Evolutionary conservation across 192 early-diverging fungal species (phyloP), one percentile per base, ranked within the genome.

Genomic region (Gigaspora rosea): DNA sequence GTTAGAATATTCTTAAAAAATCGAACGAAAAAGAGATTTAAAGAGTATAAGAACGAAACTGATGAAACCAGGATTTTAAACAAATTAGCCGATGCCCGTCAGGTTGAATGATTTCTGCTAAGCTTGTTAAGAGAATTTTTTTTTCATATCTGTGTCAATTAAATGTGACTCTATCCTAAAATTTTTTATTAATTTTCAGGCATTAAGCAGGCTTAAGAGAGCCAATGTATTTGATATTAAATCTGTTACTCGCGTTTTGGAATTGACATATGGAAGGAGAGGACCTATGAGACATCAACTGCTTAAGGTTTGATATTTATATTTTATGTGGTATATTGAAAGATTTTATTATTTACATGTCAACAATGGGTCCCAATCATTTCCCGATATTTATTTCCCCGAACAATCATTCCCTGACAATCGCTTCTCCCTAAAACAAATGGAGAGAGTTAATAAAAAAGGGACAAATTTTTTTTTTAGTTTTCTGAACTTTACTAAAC

Each of bases 181-280:
- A 2, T 22, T 50, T 49, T 11, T 13, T 50, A 32, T 22, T 7
- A 20, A 35, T 48, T 56, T 52, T 32, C 52, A 71, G 70, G 48
- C 70, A 11, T 35, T 73, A 12, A 41, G 58, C 15, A 52, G 50
- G 20, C 7, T 73, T 13, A 46, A 73, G 16, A 73, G 71, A 73
- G 71, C 71, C 12, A 73, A 73, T 73, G 56, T 59, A 35, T 73
- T 59, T 59, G 71, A 73, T 59, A 15, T 59, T 2, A 73, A 73
- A 61, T 57, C 71, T 5, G 71, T 73, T 7, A 73, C 11, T 8
- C 71, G 71, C 10, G 22, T 73, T 46, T 58, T 73, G 8, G 51
- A 73, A 59, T 73, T 73, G 10, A 46, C 71, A 46, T 73, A 73
- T 47, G 71, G 71, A 47, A 58, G 52, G 58, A 56, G 52, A 20